A percentile compares a stretch with the other conserved stretches of the same genome.
Conservation (phyloP, 2,329 filamentous ascomycete species). For the Neophaeococcomyces aloes region DNA sequence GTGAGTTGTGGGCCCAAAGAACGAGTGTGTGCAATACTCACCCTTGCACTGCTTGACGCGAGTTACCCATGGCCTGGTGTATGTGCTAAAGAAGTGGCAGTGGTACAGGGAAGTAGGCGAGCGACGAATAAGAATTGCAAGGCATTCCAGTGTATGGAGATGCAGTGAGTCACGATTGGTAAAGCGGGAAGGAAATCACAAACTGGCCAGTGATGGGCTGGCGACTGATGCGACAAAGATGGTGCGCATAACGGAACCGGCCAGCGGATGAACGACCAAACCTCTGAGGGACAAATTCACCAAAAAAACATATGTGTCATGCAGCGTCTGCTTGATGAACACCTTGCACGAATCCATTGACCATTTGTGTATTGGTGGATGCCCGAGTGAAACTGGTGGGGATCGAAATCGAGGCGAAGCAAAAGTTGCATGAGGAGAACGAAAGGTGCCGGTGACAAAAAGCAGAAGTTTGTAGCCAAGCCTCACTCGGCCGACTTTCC, state of each 20-base stretch:
- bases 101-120: neutral
- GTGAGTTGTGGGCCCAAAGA: too few relatives aligned
- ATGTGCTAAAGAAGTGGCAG: too few relatives aligned
- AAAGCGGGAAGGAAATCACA: neutral
- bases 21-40: neutral
- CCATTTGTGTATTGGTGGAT: neutral
- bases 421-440: neutral
- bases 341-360: neutral
- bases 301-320: neutral
- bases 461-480: too few relatives aligned
- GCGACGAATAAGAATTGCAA: neutral
- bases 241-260: neutral
- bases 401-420: constrained; percentile 4
- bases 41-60: neutral
- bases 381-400: constrained; percentile 2
- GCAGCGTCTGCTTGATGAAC: neutral
- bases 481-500: too few relatives aligned
- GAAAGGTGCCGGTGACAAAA: neutral
- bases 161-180: neutral
- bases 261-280: neutral
- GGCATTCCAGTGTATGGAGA: neutral
- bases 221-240: constrained; percentile 1
- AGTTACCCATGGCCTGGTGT: too few relatives aligned
- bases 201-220: neutral
- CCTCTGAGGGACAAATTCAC: neutral